Evolutionary conservation across 2,329 filamentous ascomycete species (phyloP), one percentile per base, ranked within the genome.

Genomic region (Xylaria sp.): DNA sequence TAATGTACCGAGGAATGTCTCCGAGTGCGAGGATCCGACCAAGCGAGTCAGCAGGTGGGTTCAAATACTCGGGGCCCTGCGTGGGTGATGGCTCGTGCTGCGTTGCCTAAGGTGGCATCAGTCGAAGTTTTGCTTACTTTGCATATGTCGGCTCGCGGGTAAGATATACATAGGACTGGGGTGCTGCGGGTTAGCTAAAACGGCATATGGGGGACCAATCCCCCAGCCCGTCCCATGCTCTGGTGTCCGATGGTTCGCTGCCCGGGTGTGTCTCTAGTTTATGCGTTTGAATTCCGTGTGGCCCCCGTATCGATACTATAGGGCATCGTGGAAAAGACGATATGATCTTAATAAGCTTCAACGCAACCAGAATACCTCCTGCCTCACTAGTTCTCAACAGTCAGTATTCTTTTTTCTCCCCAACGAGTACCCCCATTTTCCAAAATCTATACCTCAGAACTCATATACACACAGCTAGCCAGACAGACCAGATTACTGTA

Each of bases 91-190:
- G 54, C 54, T 62, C 47, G 48, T 64, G 53, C 58, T 58, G 52
- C 21, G 27, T 54, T 62, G 47, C 56, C 55, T 38, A 48, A 58
- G 41, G 59, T 62, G 38, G 57, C 31, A 56, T 29, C n/a, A n/a
- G n/a, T n/a, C 55, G 21, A 52, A 58, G 21, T 44, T 41, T 60
- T 67, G 64, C 64, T 67, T 67, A 67, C 64, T 65, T 67, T 63
- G 64, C 64, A 67, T 66, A 60, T 64, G 55, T 60, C 61, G 60
- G 62, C 58, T 64, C 55, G 52, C 58, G 61, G 60, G 55, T 60
- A 59, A 54, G 52, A 63, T 57, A 44, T 58, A 48, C 46, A 47
- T 40, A 52, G 47, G 54, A 49, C 58, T 58, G 62, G 59, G 58
- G 51, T 62, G 46, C 46, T 59, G 54, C 54, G 44, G 57, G 54